Evolutionary conservation across 2,329 filamentous ascomycete genomes (phyloP).

Genomic region (Phialemoniopsis sp.): DNA sequence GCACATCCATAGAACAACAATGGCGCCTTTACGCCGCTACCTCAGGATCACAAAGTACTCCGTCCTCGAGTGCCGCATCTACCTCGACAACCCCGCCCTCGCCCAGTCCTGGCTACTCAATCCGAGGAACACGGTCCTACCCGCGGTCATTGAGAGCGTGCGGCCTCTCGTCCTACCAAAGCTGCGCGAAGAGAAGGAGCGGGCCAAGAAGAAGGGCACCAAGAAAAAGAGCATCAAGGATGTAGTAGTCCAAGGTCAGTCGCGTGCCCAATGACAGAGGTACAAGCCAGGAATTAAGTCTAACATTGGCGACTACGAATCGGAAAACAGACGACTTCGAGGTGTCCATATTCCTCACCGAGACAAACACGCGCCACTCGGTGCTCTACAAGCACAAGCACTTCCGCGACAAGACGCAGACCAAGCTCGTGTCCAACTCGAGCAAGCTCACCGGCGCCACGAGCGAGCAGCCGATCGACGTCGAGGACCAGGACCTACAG

Average conservation of each 20-base stretch:
- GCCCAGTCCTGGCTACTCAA: slow-evolving; percentile 81
- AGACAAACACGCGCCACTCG: slow-evolving; percentile 79
- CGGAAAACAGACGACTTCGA: slow-evolving; percentile 82
- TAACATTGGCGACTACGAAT: no score
- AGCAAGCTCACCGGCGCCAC: slow-evolving; percentile 55
- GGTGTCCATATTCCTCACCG: slow-evolving; percentile 88
- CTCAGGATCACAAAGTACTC: slow-evolving; percentile 89
- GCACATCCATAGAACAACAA: slow-evolving; percentile 25
- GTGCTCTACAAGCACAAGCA: slow-evolving; percentile 82
- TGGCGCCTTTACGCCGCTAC: slow-evolving; percentile 88
- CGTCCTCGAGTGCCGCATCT: slow-evolving; percentile 94
- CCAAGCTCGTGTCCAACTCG: slow-evolving; percentile 57
- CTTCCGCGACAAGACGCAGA: slow-evolving; percentile 56
- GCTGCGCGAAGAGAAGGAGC: slow-evolving; percentile 78
- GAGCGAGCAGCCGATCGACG: slow-evolving; percentile 47
- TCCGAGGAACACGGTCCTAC: slow-evolving; percentile 69
- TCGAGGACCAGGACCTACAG: slow-evolving; percentile 29
- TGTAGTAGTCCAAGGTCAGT: slow-evolving; percentile 72
- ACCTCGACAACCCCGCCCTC: slow-evolving; percentile 85
- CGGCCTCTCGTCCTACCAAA: slow-evolving; percentile 87
- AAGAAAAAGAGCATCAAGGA: slow-evolving; percentile 85
- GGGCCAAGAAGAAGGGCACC: slow-evolving; percentile 56
- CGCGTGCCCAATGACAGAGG: slow-evolving; percentile 7
- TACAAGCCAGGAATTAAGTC: slow-evolving; percentile 15
- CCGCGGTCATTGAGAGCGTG: slow-evolving; percentile 79